Evolutionary conservation across 23 red algal genomes (phyloP), one percentile per base, ranked within the genome.

Genomic region (Pyropia yezoensis): DNA sequence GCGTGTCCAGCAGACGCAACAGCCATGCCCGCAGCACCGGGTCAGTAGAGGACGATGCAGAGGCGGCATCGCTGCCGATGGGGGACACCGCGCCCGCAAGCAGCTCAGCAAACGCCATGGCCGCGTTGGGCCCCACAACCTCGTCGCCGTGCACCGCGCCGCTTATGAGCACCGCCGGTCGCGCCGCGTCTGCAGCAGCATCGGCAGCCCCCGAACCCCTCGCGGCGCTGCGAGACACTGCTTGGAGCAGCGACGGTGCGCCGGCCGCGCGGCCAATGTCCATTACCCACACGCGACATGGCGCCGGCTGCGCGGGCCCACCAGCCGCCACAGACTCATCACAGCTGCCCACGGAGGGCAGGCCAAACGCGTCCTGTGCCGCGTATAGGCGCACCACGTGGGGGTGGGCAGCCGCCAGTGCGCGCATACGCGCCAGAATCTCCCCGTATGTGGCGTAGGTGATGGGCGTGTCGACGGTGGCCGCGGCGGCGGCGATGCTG

Each of bases 131-230:
- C 1, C 93, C 93, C 16, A 97, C 80, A 0, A 71, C 77, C 67
- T 97, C 93, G 59, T 97, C 67, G 8, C 93, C 93, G 70, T 97
- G 93, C 18, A 97, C 27, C 24, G 65, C 75, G 33, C 93, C 93
- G 22, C 77, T 85, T 2, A 97, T 57, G 9, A 97, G 54, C 39
- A 90, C 47, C 57, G 85, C 70, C n/a, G 93, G 93, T 0, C 80
- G 79, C 11, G 32, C 33, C 6, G 77, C 61, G 19, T 87, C 70
- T 2, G n/a, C 33, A 2, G 66, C 52, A 19, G 66, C 71, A n/a
- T n/a, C 18, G 65, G 27, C n/a, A 91, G 66, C 7, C 72, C 74
- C 7, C 68, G 19, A 3, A 54, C 66, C 57, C 78, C 74, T 18
- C 59, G 67, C 12, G 78, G 64, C 32, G 60, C 27, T 27, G 57